Evolutionary conservation across 2,329 filamentous ascomycete genomes (phyloP).

Genomic region (Leptographium procerum): DNA sequence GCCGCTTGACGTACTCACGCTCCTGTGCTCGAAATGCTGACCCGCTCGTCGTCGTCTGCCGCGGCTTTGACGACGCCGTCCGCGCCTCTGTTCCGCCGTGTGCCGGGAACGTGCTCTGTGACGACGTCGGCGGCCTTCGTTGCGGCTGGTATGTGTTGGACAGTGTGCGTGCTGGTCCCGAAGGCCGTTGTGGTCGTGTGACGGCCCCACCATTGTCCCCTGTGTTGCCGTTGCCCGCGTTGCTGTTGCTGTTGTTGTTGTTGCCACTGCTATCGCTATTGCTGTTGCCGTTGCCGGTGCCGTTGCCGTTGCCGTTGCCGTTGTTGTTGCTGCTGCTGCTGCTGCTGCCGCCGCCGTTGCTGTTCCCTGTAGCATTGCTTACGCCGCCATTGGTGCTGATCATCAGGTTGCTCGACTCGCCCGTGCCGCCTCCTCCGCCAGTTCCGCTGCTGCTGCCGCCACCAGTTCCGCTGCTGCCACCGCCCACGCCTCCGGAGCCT

Average conservation of each 20-base stretch:
- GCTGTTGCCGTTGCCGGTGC: conserved; percentile 11
- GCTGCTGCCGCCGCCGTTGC: neutral
- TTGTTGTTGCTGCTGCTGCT: conserved; percentile 3
- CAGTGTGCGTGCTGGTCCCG: conserved; percentile 58
- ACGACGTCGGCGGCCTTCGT: conserved; percentile 37
- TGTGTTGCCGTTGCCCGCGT: neutral
- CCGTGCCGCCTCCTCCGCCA: conserved; percentile 5
- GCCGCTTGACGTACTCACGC: conserved; percentile 84
- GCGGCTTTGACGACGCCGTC: conserved; percentile 39
- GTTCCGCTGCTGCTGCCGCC: conserved; percentile 15
- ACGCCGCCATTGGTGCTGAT: conserved; percentile 4
- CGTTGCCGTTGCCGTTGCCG: conserved; percentile 14
- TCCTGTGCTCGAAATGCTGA: conserved; percentile 64
- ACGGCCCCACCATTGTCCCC: too few relatives aligned
- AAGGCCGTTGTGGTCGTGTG: conserved; percentile 46
- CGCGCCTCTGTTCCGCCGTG: conserved; percentile 22
- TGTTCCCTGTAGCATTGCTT: conserved; percentile 14
- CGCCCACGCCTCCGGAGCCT: neutral
- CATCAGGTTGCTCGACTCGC: too few relatives aligned
- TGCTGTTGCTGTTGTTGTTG: conserved; percentile 11
- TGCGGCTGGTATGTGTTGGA: conserved; percentile 70
- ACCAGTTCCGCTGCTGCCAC: conserved; percentile 16
- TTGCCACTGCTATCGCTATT: too few relatives aligned
- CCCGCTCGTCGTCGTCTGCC: conserved; percentile 26
- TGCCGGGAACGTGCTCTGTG: conserved; percentile 10